phyloP scores from a whole-genome alignment of 2,329 filamentous ascomycete genomes.

The Purpureocillium lavendulum region DNA sequence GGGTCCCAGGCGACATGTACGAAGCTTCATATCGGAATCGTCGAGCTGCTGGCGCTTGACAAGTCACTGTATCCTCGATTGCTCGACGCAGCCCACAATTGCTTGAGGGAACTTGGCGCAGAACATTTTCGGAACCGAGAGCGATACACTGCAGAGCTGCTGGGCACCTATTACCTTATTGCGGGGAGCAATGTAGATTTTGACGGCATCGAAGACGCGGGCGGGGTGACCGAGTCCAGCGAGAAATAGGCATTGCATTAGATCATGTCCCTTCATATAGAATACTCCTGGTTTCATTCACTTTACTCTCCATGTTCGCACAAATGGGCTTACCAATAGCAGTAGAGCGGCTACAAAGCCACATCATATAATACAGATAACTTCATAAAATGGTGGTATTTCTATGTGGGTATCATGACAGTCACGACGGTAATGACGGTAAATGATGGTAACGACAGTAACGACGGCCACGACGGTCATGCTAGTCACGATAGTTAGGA shows the following conservation, averaged over 20 bases:
- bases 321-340: too few species aligned
- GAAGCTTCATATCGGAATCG: constrained; percentile 7
- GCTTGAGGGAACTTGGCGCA: constrained; percentile 5
- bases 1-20: neutral
- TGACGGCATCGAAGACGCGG: neutral
- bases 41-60: constrained; percentile 9
- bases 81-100: constrained; percentile 7
- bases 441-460: too few species aligned
- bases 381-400: too few species aligned
- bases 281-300: too few species aligned
- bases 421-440: too few species aligned
- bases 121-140: constrained; percentile 12
- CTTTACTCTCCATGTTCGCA: too few species aligned
- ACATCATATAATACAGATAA: too few species aligned
- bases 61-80: constrained; percentile 5
- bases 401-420: too few species aligned
- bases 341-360: too few species aligned
- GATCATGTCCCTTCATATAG: too few species aligned
- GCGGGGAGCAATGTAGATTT: neutral
- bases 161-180: constrained; percentile 12
- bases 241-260: neutral
- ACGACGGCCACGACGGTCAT: too few species aligned
- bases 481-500: too few species aligned
- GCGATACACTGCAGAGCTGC: constrained; percentile 12
- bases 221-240: neutral